Base-by-base conservation (phyloP, 2,329 filamentous ascomycete species). In the Penicillium psychrosexuale region DNA sequence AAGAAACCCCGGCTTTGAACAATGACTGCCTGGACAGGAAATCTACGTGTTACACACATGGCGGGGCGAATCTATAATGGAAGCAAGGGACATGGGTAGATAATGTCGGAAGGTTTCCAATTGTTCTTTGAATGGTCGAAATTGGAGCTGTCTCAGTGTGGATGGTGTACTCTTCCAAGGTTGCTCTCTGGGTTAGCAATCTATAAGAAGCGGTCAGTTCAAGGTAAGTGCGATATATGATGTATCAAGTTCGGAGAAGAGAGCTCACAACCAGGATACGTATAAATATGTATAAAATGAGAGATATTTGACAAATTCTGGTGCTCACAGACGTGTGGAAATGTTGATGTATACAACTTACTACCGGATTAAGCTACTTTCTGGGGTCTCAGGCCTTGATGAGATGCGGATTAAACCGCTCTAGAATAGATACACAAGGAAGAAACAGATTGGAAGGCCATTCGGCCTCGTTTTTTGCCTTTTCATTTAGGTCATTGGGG, bases 401-500 rank as follows among this genome's bases (percentile, higher is more conserved):
- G 6, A 33, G 13, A 11, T 5, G 39, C 22, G 39, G 27, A 40
- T 40, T 40, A n/a, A 8, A 40, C n/a, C 8, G 13, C 8, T 27
- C 8, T 17, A 11, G 15, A 9, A 9, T 1, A 34, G 4, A 44
- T n/a, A 15, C 6, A 3, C 13, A 17, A 17, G 8, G 24, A 42
- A 27, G 22, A 34, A 27, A 44, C 15, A 42, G 8, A 13, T 38
- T 49, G 31, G 27, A 48, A 57, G 58, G 57, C 55, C 57, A 61
- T 53, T 53, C 22, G 55, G 55, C 51, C 64, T 56, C 58, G 43
- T 55, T 61, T 63, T 66, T 64, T 60, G 46, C 51, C 47, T 51
- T 66, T 66, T 58, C 40, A 61, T 60, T 54, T 54, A 47, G 51
- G 45, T 43, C 42, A 40, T 33, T 48, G 49, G 56, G 55, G 58